phyloP scores from a whole-genome alignment of 2,329 filamentous ascomycete genomes.

The Grosmannia penicillata region DNA sequence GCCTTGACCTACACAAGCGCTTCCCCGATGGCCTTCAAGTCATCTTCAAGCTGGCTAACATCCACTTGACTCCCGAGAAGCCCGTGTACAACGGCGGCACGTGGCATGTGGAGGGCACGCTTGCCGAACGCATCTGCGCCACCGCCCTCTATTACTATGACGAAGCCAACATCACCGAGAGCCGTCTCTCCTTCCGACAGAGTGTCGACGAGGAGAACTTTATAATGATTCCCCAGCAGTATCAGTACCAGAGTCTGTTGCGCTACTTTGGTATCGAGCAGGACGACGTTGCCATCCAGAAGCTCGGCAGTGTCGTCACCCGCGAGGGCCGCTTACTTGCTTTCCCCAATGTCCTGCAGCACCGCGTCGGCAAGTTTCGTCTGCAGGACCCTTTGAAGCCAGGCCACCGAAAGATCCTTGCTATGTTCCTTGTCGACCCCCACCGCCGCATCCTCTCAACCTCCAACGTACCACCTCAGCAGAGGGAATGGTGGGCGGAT shows the following conservation, averaged over 20 bases:
- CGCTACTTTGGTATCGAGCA: conserved; percentile 11
- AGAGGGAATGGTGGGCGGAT: conserved; percentile 20
- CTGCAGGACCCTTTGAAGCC: conserved; percentile 32
- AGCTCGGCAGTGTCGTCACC: conserved; percentile 25
- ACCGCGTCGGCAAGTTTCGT: conserved; percentile 33
- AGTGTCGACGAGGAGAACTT: conserved; percentile 9
- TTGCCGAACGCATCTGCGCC: conserved; percentile 41
- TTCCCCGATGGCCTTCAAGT: conserved; percentile 32
- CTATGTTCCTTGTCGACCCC: conserved; percentile 45
- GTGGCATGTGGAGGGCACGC: conserved; percentile 23
- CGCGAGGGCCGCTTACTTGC: conserved; percentile 26
- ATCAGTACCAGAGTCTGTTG: conserved; percentile 6
- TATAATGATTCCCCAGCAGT: conserved; percentile 4
- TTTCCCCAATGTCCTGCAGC: conserved; percentile 29
- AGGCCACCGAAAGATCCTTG: conserved; percentile 41
- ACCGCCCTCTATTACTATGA: conserved; percentile 40
- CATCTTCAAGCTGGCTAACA: conserved; percentile 46
- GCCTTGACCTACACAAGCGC: conserved; percentile 1
- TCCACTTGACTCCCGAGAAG: conserved; percentile 42
- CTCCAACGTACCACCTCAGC: conserved; percentile 24
- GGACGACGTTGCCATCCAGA: conserved; percentile 18
- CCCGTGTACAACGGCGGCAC: conserved; percentile 25
- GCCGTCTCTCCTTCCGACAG: conserved; percentile 26
- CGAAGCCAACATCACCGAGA: conserved; percentile 31
- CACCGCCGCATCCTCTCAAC: conserved; percentile 30